These are phyloP conservation scores for Rhizopogon vulgaris DNA, from an alignment of 768 basidiomycete species.

Conservation along the genomic window DNA sequence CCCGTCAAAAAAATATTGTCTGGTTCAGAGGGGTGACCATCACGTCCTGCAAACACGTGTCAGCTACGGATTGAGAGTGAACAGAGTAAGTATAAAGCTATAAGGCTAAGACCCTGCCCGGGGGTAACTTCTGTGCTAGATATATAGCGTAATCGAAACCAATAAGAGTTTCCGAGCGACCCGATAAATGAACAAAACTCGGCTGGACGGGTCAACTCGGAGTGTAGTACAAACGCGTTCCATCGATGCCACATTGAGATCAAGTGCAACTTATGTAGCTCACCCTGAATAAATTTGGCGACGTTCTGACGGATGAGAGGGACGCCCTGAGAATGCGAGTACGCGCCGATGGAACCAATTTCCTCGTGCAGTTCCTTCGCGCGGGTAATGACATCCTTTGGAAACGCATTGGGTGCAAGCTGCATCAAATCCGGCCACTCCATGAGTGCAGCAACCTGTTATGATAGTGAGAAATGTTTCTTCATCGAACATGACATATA, in stretches of 20 bases:
- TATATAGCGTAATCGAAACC: not conserved
- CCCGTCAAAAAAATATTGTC: constrained; percentile 90
- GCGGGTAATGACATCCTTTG: constrained; percentile 76
- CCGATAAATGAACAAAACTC: not conserved
- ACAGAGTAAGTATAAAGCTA: not conserved
- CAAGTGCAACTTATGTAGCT: not conserved
- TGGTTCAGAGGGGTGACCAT: constrained; percentile 80
- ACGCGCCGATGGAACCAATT: constrained; percentile 92
- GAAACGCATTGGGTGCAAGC: constrained; percentile 74
- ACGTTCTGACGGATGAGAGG: constrained; percentile 83
- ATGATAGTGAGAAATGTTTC: constrained; percentile 4
- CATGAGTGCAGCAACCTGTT: constrained; percentile 80
- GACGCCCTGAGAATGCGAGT: constrained; percentile 92
- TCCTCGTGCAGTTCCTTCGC: constrained; percentile 76
- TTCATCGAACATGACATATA: not conserved
- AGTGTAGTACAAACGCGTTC: not conserved
- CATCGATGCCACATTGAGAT: not conserved
- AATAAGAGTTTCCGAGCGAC: not conserved
- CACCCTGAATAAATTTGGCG: constrained; percentile 85
- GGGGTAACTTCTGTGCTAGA: not conserved
- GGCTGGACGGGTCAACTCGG: not conserved
- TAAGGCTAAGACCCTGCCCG: not conserved
- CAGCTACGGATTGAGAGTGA: not conserved
- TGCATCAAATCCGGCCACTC: constrained; percentile 86
- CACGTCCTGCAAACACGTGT: constrained; percentile 55